Conservation (phyloP, 176 grass and related monocot species). For the Guadua angustifolia region DNA sequence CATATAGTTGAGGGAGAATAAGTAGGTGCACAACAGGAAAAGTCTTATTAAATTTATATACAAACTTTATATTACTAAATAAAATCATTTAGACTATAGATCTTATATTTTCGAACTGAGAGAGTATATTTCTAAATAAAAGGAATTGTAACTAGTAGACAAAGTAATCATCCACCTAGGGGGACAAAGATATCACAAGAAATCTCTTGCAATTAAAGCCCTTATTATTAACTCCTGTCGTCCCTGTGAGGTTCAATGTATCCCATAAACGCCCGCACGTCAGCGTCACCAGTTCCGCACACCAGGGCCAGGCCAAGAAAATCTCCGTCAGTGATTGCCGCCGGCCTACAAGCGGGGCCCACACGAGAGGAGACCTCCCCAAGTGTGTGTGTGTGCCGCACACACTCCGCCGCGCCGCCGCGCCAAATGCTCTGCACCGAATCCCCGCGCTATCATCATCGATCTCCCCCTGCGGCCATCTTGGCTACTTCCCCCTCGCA, state of each 20-base stretch:
- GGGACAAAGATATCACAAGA: background rate
- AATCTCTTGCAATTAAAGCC: background rate
- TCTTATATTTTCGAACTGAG: no score
- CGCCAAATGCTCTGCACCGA: slow-evolving; percentile 45
- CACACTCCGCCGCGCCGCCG: background rate
- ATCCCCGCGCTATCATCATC: background rate
- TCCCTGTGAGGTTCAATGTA: background rate
- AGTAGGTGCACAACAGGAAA: no score
- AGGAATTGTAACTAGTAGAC: no score
- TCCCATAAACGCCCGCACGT: background rate
- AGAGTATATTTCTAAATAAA: no score
- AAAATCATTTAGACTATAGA: no score
- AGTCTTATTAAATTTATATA: no score
- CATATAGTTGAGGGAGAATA: no score
- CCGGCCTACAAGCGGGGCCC: background rate
- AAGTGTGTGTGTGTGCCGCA: slow-evolving; percentile 2
- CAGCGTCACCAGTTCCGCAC: background rate
- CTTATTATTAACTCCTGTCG: no score
- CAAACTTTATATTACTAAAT: no score
- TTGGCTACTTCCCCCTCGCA: background rate
- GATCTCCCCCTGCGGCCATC: background rate
- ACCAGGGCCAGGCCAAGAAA: background rate
- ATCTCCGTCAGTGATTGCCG: background rate
- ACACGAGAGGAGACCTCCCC: background rate
- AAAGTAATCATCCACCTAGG: no score